Percentiles rank a stretch among this genome's conserved stretches.
Evolutionary conservation across 2,329 filamentous ascomycete species (phyloP).

Genomic region (Pseudogymnoascus sp.): DNA sequence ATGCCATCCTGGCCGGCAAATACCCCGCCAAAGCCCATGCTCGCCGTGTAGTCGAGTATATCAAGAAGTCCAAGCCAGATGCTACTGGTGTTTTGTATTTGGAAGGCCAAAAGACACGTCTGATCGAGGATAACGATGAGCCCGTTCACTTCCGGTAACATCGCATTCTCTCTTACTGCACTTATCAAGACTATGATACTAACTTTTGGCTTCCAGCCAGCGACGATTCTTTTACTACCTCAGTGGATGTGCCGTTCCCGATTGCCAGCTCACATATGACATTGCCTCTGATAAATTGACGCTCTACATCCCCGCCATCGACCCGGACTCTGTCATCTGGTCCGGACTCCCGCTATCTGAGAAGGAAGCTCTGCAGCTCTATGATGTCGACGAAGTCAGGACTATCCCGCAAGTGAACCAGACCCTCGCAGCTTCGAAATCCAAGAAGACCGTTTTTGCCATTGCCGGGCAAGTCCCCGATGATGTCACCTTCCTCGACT

Average conservation of each 20-base stretch:
- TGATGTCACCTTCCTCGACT: slow-evolving; percentile 62
- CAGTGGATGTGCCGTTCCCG: slow-evolving; percentile 72
- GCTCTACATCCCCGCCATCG: slow-evolving; percentile 83
- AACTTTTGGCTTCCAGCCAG: slow-evolving; percentile 48
- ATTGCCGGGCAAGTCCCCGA: slow-evolving; percentile 73
- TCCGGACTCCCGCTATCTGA: slow-evolving; percentile 73
- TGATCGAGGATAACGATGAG: slow-evolving; percentile 87
- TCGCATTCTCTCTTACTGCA: not conserved
- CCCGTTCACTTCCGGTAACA: slow-evolving; percentile 67
- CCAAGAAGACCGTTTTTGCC: slow-evolving; percentile 56
- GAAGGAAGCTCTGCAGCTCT: slow-evolving; percentile 66
- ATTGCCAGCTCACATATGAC: slow-evolving; percentile 76
- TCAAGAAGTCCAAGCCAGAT: slow-evolving; percentile 58
- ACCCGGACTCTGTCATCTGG: slow-evolving; percentile 90
- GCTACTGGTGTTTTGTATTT: slow-evolving; percentile 73
- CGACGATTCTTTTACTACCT: slow-evolving; percentile 93
- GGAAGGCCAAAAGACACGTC: slow-evolving; percentile 71
- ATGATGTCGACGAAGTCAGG: slow-evolving; percentile 73
- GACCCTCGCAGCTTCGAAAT: slow-evolving; percentile 40
- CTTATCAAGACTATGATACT: slow-evolving; percentile 13
- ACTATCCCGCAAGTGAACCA: slow-evolving; percentile 68
- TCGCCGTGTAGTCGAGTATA: slow-evolving; percentile 70
- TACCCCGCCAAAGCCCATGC: slow-evolving; percentile 85
- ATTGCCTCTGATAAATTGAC: slow-evolving; percentile 65
- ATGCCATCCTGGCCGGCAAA: slow-evolving; percentile 48